Base-by-base conservation (phyloP, 768 basidiomycete genomes). In the Baorangia bicolor region DNA sequence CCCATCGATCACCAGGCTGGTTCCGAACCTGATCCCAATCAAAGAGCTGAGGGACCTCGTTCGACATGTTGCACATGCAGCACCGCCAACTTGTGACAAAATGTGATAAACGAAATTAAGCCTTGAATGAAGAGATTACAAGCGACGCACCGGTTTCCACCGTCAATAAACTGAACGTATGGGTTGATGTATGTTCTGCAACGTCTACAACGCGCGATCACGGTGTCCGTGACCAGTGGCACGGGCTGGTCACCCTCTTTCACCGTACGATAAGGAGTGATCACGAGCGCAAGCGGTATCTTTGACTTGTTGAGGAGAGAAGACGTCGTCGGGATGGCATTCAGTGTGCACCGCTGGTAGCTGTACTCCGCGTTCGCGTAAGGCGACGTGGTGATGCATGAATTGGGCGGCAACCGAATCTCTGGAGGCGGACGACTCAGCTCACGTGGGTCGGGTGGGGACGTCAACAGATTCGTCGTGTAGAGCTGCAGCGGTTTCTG, bases 181-280 rank as follows among this genome's bases (percentile, higher is more conserved):
- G 96, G 94, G 68, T 98, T 96, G 73, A 98, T 98, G 75, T 98
- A 98, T 34, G 94, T 89, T 68, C 96, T 85, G 78, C 96, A 98
- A 20, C 96, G 84, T 58, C 96, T 83, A 76, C 96, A 98, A 41
- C 96, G 88, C 40, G 96, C 95, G 65, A 98, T 98, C 41, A 98
- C 90, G 0, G 91, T 93, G 69, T 98, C 96, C 0, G 89, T 85
- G 10, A 98, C 84, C 38, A 98, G 79, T n/a, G 94, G 92, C 21
- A 98, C 92, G 1, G 83, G 81, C 39, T 87, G 85, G 55, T 94
- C 88, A 41, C 88, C 94, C 67, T 85, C 87, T 63, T 92, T 87
- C 56, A 94, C 70, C 0, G 89, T 86, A 33, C 95, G 86, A 71
- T 96, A 94, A 0, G 96, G 96, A 0, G 94, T 93, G 60, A 97